Conservation (phyloP, 768 basidiomycete genomes). For the Lactarius sanguifluus region DNA sequence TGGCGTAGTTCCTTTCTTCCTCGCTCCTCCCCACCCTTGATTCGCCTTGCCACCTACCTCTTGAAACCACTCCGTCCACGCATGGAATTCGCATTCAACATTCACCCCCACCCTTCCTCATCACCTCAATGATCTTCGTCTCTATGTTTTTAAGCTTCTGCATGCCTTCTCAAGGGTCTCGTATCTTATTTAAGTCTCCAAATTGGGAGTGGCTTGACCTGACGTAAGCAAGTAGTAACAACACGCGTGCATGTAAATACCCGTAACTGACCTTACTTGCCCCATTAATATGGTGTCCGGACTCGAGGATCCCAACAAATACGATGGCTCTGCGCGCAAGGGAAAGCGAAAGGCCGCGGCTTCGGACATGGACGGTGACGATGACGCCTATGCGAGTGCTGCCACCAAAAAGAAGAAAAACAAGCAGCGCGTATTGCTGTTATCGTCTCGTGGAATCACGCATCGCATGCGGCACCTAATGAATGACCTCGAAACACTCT, state of each 20-base stretch:
- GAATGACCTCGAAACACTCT: constrained; percentile 85
- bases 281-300: constrained; percentile 51
- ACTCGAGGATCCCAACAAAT: constrained; percentile 59
- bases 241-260: too few species aligned
- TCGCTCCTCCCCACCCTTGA: not conserved
- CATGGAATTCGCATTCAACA: constrained; percentile 13
- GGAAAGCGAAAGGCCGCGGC: constrained; percentile 66
- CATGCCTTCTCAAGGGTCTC: not conserved
- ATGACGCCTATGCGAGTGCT: constrained; percentile 35
- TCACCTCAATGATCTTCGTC: constrained; percentile 4
- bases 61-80: constrained; percentile 13
- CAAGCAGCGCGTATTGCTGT: constrained; percentile 91
- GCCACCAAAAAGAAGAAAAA: constrained; percentile 66
- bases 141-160: constrained; percentile 1
- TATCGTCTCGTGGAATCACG: constrained; percentile 92
- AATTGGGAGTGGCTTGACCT: not conserved
- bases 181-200: not conserved
- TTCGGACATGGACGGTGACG: constrained; percentile 56
- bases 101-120: not conserved
- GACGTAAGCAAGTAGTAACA: constrained; percentile 32
- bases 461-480: constrained; percentile 97
- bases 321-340: constrained; percentile 49
- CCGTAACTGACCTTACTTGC: too few species aligned
- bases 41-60: not conserved
- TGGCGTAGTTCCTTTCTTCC: constrained; percentile 1